These are phyloP conservation scores for Aspergillus taichungensis DNA, from an alignment of 495 filamentous ascomycete species.

Conservation along the genomic window DNA sequence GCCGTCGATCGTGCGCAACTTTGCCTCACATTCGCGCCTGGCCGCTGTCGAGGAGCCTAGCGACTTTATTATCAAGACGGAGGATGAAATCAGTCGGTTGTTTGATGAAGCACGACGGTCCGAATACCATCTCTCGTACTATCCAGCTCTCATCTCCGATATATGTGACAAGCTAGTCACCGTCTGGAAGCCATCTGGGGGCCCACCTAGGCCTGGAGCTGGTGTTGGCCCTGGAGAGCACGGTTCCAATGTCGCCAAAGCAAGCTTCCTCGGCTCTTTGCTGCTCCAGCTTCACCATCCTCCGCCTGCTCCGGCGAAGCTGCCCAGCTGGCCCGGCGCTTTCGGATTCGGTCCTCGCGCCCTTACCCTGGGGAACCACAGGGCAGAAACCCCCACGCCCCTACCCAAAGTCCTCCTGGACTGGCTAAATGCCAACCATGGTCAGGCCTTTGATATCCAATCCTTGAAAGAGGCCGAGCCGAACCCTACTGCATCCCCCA, in stretches of 20 bases:
- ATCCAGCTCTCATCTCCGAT: constrained; percentile 46
- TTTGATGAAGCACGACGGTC: constrained; percentile 49
- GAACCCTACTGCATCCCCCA: constrained; percentile 59
- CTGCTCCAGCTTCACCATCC: constrained; percentile 70
- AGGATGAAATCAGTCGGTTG: constrained; percentile 33
- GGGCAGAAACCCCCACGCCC: constrained; percentile 36
- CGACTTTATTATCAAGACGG: constrained; percentile 37
- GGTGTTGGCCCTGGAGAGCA: constrained; percentile 54
- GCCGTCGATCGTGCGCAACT: constrained; percentile 35
- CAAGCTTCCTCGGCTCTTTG: constrained; percentile 61
- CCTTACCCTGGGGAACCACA: constrained; percentile 22
- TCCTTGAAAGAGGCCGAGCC: constrained; percentile 52
- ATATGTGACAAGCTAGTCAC: constrained; percentile 45
- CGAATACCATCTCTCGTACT: constrained; percentile 43
- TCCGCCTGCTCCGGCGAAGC: constrained; percentile 24
- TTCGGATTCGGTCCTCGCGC: constrained; percentile 18
- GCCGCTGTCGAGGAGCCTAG: constrained; percentile 34
- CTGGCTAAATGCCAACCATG: constrained; percentile 66
- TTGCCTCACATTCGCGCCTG: constrained; percentile 26
- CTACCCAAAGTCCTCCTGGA: constrained; percentile 66
- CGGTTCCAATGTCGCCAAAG: constrained; percentile 55
- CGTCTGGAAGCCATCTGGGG: constrained; percentile 47
- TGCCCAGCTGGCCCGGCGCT: constrained; percentile 16
- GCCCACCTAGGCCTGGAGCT: constrained; percentile 34
- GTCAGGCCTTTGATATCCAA: constrained; percentile 49